A percentile compares a stretch with the other conserved stretches of the same genome.
Evolutionary conservation across 2,329 filamentous ascomycete species (phyloP).

Genomic region (Colletotrichum horii): DNA sequence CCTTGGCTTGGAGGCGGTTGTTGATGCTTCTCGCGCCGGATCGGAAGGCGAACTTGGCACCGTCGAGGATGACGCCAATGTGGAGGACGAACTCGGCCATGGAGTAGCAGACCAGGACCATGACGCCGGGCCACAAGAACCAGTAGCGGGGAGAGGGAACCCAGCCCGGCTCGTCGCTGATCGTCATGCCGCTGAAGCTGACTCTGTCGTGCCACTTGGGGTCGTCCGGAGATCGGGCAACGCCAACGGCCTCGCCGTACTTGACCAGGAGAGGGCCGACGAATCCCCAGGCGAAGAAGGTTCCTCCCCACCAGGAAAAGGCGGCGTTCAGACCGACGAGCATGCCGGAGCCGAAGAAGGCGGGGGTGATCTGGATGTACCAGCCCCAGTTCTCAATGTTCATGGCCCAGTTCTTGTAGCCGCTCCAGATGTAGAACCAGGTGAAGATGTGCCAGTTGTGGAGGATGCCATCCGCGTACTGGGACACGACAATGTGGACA

Average conservation of each 20-base stretch:
- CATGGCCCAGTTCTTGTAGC: constrained; percentile 54
- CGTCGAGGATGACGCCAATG: constrained; percentile 39
- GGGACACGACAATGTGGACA: constrained; percentile 57
- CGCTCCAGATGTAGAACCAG: constrained; percentile 60
- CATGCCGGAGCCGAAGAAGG: constrained; percentile 61
- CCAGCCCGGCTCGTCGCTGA: constrained; percentile 30
- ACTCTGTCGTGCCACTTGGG: constrained; percentile 33
- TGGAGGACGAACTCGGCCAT: constrained; percentile 46
- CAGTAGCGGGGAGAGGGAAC: constrained; percentile 44
- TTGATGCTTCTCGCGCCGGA: constrained; percentile 34
- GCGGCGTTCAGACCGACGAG: constrained; percentile 59
- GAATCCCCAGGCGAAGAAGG: constrained; percentile 61
- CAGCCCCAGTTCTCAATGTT: constrained; percentile 66
- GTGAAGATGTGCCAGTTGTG: constrained; percentile 63
- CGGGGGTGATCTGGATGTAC: constrained; percentile 63
- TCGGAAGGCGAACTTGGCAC: constrained; percentile 37
- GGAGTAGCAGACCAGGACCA: constrained; percentile 45
- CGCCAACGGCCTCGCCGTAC: constrained; percentile 57
- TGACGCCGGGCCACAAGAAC: constrained; percentile 48
- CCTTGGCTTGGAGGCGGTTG: constrained; percentile 33
- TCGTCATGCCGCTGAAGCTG: constrained; percentile 35
- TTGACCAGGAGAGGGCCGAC: constrained; percentile 52
- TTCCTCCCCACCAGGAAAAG: constrained; percentile 61
- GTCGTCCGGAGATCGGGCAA: constrained; percentile 25
- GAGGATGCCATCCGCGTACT: constrained; percentile 65